Conservation (phyloP, 164 flowering plant genomes). For the Magnolia sinica region DNA sequence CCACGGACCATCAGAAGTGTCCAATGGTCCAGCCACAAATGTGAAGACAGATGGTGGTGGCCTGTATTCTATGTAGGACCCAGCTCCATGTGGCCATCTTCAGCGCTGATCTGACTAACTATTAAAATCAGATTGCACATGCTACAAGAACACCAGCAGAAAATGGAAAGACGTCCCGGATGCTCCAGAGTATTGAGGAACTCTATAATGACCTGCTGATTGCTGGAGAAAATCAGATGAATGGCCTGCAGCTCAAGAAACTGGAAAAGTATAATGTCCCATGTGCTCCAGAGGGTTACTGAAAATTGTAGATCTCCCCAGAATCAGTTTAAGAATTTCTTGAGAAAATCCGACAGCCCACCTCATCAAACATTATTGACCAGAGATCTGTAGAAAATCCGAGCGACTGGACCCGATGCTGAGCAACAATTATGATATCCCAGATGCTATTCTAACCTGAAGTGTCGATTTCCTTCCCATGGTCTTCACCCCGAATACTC, state of each 20-base stretch:
- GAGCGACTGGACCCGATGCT: neutral
- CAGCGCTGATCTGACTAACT: neutral
- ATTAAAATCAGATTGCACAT: neutral
- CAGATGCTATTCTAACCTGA: conserved; percentile 9
- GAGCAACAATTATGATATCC: neutral
- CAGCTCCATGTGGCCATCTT: neutral
- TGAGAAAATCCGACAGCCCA: neutral
- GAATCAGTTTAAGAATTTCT: neutral
- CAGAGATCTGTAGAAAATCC: conserved; percentile 9
- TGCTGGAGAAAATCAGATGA: neutral
- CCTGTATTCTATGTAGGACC: neutral
- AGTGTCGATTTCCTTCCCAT: conserved; percentile 46
- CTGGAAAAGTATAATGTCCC: neutral
- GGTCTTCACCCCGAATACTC: conserved; percentile 54
- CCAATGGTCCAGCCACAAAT: neutral
- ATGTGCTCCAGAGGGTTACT: neutral
- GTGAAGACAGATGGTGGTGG: neutral
- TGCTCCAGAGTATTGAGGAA: neutral
- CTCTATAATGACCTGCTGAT: neutral
- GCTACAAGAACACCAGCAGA: neutral
- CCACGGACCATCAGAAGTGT: neutral
- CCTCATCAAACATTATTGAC: neutral
- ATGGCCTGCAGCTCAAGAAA: neutral
- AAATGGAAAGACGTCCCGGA: neutral
- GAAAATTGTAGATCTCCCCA: neutral